Percentiles rank a stretch among this genome's conserved stretches.
phyloP scores from a whole-genome alignment of 257 asterid genomes.

The Parsonsia alboflavescens region DNA sequence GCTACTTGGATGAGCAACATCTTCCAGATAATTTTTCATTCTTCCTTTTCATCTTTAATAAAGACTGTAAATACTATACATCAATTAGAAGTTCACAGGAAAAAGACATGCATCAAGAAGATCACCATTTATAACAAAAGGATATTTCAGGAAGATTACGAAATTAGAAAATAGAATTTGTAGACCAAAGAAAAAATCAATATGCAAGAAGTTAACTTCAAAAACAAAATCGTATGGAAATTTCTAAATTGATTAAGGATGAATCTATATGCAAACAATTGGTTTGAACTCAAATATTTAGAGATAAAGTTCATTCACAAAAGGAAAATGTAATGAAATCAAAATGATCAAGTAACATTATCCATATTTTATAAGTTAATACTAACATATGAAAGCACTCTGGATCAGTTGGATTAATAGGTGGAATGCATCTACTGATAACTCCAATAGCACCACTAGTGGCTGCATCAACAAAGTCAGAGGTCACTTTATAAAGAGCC shows the following conservation, averaged over 20 bases:
- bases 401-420: conserved; percentile 97
- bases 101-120: neutral
- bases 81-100: neutral
- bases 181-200: neutral
- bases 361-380: neutral
- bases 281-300: neutral
- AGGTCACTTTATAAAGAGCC: conserved; percentile 85
- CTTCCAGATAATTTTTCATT: neutral
- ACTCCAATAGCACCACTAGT: conserved; percentile 89
- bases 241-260: neutral
- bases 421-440: conserved; percentile 83
- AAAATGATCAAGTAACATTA: neutral
- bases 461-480: conserved; percentile 96
- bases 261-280: neutral
- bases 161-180: neutral
- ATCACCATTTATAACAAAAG: neutral
- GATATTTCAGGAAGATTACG: neutral
- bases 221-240: neutral
- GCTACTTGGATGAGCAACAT: neutral
- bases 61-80: neutral
- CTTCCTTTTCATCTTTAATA: neutral
- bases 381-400: conserved; percentile 95
- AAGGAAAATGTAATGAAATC: neutral
- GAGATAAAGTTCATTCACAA: neutral
- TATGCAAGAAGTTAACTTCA: neutral